Evolutionary conservation across 768 basidiomycete species (phyloP).

Genomic region (Xanthoconium stramineum): DNA sequence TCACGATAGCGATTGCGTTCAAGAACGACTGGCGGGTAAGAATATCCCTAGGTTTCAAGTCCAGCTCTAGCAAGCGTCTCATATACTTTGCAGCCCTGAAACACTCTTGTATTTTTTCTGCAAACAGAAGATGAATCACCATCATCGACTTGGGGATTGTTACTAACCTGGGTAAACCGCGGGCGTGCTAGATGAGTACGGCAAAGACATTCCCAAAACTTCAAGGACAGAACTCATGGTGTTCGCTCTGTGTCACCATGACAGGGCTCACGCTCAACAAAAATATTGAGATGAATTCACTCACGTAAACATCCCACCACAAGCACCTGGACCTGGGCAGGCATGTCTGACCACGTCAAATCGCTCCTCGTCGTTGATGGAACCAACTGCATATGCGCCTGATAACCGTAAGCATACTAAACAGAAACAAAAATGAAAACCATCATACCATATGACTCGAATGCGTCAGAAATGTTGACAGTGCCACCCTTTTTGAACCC

Average conservation of each 20-base stretch:
- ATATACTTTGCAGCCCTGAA: slow-evolving; percentile 73
- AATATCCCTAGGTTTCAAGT: slow-evolving; percentile 81
- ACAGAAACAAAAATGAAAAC: not conserved
- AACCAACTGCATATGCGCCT: slow-evolving; percentile 76
- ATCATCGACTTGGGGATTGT: not conserved
- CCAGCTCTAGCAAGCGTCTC: slow-evolving; percentile 67
- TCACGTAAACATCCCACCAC: slow-evolving; percentile 86
- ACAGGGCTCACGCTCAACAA: not conserved
- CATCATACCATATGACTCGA: slow-evolving; percentile 72
- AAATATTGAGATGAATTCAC: slow-evolving; percentile 17
- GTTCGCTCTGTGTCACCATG: slow-evolving; percentile 52
- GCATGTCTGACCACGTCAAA: slow-evolving; percentile 84
- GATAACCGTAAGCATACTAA: not conserved
- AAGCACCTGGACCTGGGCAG: slow-evolving; percentile 81
- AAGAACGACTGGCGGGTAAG: slow-evolving; percentile 69
- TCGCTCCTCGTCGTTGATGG: slow-evolving; percentile 75
- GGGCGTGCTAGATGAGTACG: slow-evolving; percentile 73
- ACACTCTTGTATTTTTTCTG: slow-evolving; percentile 84
- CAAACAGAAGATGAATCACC: not conserved
- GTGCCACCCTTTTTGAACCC: slow-evolving; percentile 75
- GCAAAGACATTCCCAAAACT: slow-evolving; percentile 81
- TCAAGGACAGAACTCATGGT: slow-evolving; percentile 87
- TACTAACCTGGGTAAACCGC: slow-evolving; percentile 63
- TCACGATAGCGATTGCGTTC: slow-evolving; percentile 80
- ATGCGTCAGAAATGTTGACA: slow-evolving; percentile 81